These are phyloP conservation scores for Limonium bicolor DNA, from an alignment of 148 eudicot genomes.

Conservation along the genomic window DNA sequence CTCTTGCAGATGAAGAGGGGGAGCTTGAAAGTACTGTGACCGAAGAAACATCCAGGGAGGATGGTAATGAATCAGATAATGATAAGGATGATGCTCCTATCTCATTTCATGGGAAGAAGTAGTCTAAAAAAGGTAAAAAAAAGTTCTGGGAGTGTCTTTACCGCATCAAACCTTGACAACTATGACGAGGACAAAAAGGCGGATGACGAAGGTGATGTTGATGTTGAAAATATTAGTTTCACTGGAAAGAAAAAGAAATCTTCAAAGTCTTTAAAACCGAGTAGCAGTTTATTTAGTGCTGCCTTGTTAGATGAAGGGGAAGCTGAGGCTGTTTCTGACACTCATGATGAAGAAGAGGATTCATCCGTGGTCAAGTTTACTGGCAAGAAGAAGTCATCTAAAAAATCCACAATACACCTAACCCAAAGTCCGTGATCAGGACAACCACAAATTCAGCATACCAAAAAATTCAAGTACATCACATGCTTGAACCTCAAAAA, in stretches of 20 bases:
- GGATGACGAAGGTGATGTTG: slow-evolving; percentile 20
- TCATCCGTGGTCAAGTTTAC: slow-evolving; percentile 25
- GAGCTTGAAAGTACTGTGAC: slow-evolving; percentile 13
- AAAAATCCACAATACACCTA: too few species aligned
- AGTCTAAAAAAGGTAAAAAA: slow-evolving; percentile 41
- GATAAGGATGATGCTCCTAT: slow-evolving; percentile 32
- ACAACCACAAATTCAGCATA: too few species aligned
- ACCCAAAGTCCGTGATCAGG: too few species aligned
- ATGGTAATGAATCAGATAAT: slow-evolving; percentile 14
- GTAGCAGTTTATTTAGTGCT: slow-evolving; percentile 26
- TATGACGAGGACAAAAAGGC: slow-evolving; percentile 15
- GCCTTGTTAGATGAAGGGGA: slow-evolving; percentile 43
- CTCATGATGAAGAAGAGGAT: slow-evolving; percentile 24
- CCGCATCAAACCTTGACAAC: slow-evolving; percentile 17
- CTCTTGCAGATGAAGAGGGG: slow-evolving; percentile 32
- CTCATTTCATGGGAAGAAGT: slow-evolving; percentile 50
- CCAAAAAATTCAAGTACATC: too few species aligned
- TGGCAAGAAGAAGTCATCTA: slow-evolving; percentile 89
- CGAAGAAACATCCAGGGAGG: slow-evolving; percentile 7
- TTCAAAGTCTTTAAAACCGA: slow-evolving; percentile 44
- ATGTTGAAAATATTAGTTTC: slow-evolving; percentile 18
- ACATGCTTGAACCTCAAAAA: too few species aligned
- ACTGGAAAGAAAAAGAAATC: slow-evolving; percentile 54
- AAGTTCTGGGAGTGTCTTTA: slow-evolving; percentile 5
- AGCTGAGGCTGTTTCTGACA: slow-evolving; percentile 9